Percentiles rank a stretch among this genome's conserved stretches.
phyloP scores from a whole-genome alignment of 805 yeast genomes.

The Cyberlindnera misumaiensis region DNA sequence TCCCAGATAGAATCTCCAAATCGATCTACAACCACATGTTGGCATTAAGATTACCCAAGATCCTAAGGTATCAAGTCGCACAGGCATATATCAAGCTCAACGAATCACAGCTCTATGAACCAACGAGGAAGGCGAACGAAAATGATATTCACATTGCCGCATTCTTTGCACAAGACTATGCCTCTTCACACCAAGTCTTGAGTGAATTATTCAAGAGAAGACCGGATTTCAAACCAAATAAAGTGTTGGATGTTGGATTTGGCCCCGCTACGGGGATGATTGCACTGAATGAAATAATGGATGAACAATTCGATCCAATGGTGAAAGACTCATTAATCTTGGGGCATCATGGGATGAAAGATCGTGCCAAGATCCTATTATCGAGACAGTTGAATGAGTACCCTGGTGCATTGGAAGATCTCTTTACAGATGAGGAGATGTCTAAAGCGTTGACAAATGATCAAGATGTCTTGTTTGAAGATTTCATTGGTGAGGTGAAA shows the following conservation, averaged over 20 bases:
- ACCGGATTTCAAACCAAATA: conserved; percentile 55
- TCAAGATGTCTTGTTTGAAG: conserved; percentile 24
- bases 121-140: conserved; percentile 38
- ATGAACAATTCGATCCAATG: conserved; percentile 51
- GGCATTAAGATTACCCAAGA: conserved; percentile 53
- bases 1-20: conserved; percentile 53
- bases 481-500: conserved; percentile 46
- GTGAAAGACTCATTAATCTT: conserved; percentile 66
- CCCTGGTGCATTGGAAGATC: conserved; percentile 20
- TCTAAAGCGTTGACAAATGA: conserved; percentile 17
- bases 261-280: conserved; percentile 93
- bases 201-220: conserved; percentile 55
- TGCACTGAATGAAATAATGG: conserved; percentile 80
- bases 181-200: conserved; percentile 58
- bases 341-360: conserved; percentile 69
- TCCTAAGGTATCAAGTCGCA: conserved; percentile 57
- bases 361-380: conserved; percentile 69
- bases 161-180: conserved; percentile 74
- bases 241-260: conserved; percentile 71
- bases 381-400: conserved; percentile 59
- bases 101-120: conserved; percentile 47
- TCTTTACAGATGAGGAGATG: conserved; percentile 12
- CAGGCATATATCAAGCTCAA: conserved; percentile 43
- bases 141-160: conserved; percentile 81
- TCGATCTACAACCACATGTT: conserved; percentile 61